phyloP scores from a whole-genome alignment of 495 filamentous ascomycete species.

The Collariella sp. region DNA sequence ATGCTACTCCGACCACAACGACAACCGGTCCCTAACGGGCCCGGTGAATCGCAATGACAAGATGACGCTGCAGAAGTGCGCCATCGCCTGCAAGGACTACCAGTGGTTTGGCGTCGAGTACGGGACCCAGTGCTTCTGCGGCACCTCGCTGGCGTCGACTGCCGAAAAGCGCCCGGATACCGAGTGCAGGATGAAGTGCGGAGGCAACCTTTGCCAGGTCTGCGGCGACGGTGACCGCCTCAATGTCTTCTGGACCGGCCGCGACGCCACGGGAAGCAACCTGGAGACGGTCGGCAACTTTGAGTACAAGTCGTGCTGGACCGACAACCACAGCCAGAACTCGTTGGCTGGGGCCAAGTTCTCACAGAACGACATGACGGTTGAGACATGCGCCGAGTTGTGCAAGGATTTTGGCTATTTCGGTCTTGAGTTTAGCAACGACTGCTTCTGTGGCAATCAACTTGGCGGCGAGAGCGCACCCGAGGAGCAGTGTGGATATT shows the following conservation, averaged over 20 bases:
- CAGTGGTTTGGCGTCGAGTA: conserved; percentile 9
- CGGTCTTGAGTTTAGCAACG: conserved; percentile 26
- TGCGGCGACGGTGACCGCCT: conserved; percentile 18
- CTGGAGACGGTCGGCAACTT: conserved; percentile 24
- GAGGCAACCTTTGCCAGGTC: not conserved
- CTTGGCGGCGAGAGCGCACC: conserved; percentile 17
- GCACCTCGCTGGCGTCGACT: not conserved
- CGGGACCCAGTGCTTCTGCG: conserved; percentile 11
- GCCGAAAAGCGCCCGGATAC: not conserved
- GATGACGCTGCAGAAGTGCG: conserved; percentile 28
- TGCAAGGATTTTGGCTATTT: conserved; percentile 28
- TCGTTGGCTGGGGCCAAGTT: conserved; percentile 15
- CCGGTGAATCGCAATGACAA: not conserved
- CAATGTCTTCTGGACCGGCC: conserved; percentile 19
- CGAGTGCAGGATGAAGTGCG: conserved; percentile 4
- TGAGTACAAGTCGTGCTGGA: conserved; percentile 30
- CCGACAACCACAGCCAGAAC: conserved; percentile 21
- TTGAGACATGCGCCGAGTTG: conserved; percentile 25
- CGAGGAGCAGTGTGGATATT: conserved; percentile 27
- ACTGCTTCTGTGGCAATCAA: conserved; percentile 34
- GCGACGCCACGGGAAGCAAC: conserved; percentile 9
- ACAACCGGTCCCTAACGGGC: not conserved
- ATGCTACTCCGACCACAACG: conserved; percentile 3
- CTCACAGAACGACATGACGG: conserved; percentile 21
- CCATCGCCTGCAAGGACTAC: conserved; percentile 8